Evolutionary conservation across 805 yeast species (phyloP).

Genomic region (Tetrapisispora iriomotensis): DNA sequence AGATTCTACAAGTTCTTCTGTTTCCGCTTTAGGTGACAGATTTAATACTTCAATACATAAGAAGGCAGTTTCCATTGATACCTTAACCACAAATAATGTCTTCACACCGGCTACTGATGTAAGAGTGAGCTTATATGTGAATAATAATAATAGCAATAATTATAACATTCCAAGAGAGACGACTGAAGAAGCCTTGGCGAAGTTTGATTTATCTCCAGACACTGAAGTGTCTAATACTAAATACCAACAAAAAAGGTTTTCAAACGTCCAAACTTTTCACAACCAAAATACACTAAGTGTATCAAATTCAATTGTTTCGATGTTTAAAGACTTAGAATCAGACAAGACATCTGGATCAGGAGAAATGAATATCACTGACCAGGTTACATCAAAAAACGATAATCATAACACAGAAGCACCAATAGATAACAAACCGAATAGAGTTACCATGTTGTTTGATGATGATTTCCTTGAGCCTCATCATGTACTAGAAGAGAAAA

Average conservation of each 20-base stretch:
- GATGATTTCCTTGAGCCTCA: conserved; percentile 10
- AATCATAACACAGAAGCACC: not conserved
- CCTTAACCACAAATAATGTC: conserved; percentile 23
- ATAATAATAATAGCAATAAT: conserved; percentile 11
- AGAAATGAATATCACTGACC: not conserved
- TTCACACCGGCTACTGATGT: conserved; percentile 26
- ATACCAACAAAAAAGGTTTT: conserved; percentile 18
- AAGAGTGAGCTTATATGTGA: conserved; percentile 25
- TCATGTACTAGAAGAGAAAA: not conserved
- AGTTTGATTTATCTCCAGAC: conserved; percentile 24
- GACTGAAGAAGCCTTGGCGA: conserved; percentile 27
- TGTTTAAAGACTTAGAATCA: conserved; percentile 26
- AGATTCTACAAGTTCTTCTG: conserved; percentile 11
- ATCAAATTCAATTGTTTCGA: conserved; percentile 19
- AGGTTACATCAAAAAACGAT: not conserved
- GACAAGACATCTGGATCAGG: conserved; percentile 9
- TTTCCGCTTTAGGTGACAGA: conserved; percentile 8
- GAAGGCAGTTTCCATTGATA: conserved; percentile 28
- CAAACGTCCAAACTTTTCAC: conserved; percentile 9
- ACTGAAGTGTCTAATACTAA: conserved; percentile 6
- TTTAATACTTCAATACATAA: conserved; percentile 12
- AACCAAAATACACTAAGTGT: conserved; percentile 6
- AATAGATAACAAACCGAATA: conserved; percentile 7
- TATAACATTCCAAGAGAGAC: conserved; percentile 22
- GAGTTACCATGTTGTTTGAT: conserved; percentile 26